A percentile compares a stretch with the other conserved stretches of the same genome.
These are phyloP conservation scores for Phytophthora meadii DNA, from an alignment of 352 stramenopile genomes.

Conservation along the genomic window DNA sequence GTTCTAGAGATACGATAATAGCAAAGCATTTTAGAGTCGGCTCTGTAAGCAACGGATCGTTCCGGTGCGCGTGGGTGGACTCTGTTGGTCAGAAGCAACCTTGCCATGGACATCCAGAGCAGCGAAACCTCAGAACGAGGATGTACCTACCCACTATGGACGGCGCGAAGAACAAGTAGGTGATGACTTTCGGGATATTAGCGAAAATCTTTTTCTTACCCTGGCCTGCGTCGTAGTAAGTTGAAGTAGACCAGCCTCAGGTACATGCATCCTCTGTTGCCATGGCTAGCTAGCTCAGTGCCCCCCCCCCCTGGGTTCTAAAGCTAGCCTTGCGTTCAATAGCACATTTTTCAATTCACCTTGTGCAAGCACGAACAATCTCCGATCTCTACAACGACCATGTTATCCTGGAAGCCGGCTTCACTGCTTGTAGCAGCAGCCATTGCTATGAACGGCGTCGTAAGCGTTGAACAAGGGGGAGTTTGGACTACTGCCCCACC, in stretches of 20 bases:
- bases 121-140: no score
- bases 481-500: conserved; percentile 17
- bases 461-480: conserved; percentile 18
- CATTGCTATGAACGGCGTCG: conserved; percentile 20
- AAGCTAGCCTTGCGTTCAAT: background rate
- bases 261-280: no score
- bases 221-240: background rate
- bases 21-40: no score
- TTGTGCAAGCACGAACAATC: background rate
- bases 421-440: conserved; percentile 17
- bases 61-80: conserved; percentile 24
- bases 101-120: background rate
- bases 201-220: conserved; percentile 2
- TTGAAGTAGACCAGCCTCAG: background rate
- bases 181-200: background rate
- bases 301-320: no score
- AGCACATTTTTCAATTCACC: conserved; percentile 29
- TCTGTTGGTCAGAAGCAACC: background rate
- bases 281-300: no score
- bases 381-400: background rate
- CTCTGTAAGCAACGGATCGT: conserved; percentile 11
- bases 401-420: conserved; percentile 20
- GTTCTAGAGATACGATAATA: no score
- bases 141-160: no score
- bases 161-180: background rate